Conservation (phyloP, 2,329 filamentous ascomycete genomes). For the Trichoderma cornu-damae region DNA sequence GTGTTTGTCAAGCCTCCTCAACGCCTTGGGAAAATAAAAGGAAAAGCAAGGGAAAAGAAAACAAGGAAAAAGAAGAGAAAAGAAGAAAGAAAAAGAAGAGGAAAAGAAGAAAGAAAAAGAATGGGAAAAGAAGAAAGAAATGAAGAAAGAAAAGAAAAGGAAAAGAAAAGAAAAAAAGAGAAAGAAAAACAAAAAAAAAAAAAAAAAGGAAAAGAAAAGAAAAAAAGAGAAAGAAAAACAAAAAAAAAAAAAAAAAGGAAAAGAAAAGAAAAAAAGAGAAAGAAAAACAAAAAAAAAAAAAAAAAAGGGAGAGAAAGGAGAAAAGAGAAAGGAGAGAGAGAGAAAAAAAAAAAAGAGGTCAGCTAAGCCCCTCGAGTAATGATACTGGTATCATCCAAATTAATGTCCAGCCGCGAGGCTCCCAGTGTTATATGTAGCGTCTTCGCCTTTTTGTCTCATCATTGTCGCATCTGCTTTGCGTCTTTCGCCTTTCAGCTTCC, state of each 20-base stretch:
- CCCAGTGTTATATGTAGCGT: slow-evolving; percentile 14
- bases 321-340: neutral
- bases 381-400: slow-evolving; percentile 11
- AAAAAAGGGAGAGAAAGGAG: neutral
- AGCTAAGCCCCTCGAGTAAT: neutral
- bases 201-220: neutral
- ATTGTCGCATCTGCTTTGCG: neutral
- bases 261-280: neutral
- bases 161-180: neutral
- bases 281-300: neutral
- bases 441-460: slow-evolving; percentile 15
- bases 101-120: neutral
- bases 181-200: neutral
- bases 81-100: neutral
- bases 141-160: neutral
- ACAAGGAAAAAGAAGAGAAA: neutral
- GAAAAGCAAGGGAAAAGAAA: too few species aligned
- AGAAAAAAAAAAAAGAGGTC: neutral
- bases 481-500: neutral
- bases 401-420: slow-evolving; percentile 20
- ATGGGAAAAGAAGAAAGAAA: neutral
- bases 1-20: neutral
- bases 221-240: neutral
- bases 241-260: neutral
- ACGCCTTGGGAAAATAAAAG: slow-evolving; percentile 8